Conservation (phyloP, 208 protist genomes). For the Leishmania martiniquensis region DNA sequence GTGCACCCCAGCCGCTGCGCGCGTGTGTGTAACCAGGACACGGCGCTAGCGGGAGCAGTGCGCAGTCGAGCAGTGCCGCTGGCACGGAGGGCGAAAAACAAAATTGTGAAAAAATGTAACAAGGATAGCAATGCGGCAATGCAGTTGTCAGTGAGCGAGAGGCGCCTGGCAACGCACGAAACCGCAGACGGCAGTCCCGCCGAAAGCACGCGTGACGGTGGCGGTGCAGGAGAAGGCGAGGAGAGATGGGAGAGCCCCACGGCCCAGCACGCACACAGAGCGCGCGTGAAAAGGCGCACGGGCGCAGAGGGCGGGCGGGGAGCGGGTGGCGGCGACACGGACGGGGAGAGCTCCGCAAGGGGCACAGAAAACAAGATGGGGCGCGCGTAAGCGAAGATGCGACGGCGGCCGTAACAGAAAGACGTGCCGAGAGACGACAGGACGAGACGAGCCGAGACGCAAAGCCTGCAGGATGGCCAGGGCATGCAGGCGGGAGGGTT, state of each 20-base stretch:
- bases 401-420: background rate
- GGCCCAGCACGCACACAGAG: background rate
- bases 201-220: background rate
- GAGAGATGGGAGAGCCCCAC: background rate
- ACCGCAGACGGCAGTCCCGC: background rate
- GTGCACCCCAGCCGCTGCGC: background rate
- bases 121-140: background rate
- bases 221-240: background rate
- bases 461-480: background rate
- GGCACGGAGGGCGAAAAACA: background rate
- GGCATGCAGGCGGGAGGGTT: background rate
- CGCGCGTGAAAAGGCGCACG: background rate
- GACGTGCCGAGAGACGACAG: background rate
- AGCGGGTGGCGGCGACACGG: background rate
- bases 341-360: background rate
- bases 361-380: background rate
- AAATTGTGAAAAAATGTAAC: background rate
- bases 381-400: background rate
- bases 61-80: background rate
- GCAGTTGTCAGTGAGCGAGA: background rate
- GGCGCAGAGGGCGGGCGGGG: background rate
- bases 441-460: background rate
- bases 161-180: background rate
- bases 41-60: background rate
- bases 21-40: background rate